phyloP scores from a whole-genome alignment of 1,284 basidiomycete species.

The Naganishia sp. region DNA sequence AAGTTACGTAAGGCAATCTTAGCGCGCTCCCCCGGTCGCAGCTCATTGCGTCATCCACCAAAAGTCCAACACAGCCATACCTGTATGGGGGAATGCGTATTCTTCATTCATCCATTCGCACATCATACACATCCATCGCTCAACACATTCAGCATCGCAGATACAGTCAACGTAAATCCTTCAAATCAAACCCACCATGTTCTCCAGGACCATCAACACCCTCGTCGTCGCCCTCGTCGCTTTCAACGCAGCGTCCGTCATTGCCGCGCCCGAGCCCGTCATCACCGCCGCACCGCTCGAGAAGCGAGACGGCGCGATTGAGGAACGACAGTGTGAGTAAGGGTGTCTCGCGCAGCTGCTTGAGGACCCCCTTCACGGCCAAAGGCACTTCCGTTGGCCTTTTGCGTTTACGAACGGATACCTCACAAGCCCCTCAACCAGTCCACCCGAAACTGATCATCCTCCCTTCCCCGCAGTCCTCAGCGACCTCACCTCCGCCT shows the following conservation, averaged over 20 bases:
- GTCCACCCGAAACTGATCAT: neutral
- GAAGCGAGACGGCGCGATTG: constrained; percentile 8
- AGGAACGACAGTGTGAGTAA: constrained; percentile 18
- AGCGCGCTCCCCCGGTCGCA: neutral
- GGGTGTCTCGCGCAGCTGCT: too few relatives aligned
- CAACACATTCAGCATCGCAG: neutral
- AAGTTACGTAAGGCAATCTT: constrained; percentile 3
- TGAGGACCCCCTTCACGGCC: too few relatives aligned
- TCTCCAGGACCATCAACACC: constrained; percentile 14
- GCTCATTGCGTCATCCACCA: constrained; percentile 2
- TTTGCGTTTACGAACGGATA: neutral
- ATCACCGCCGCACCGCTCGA: neutral
- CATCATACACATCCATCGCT: neutral
- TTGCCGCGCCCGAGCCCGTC: constrained; percentile 4
- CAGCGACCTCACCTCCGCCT: constrained; percentile 9
- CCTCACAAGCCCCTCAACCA: neutral
- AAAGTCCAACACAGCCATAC: neutral
- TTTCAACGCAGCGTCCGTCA: constrained; percentile 6
- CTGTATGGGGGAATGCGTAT: neutral
- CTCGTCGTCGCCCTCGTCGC: constrained; percentile 22
- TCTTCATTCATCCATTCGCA: neutral
- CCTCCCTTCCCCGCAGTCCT: neutral
- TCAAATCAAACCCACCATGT: constrained; percentile 2
- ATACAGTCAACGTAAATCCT: neutral
- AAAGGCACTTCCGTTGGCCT: too few relatives aligned